phyloP scores from a whole-genome alignment of 2,329 filamentous ascomycete genomes.

The Aspergillus aculeatus region DNA sequence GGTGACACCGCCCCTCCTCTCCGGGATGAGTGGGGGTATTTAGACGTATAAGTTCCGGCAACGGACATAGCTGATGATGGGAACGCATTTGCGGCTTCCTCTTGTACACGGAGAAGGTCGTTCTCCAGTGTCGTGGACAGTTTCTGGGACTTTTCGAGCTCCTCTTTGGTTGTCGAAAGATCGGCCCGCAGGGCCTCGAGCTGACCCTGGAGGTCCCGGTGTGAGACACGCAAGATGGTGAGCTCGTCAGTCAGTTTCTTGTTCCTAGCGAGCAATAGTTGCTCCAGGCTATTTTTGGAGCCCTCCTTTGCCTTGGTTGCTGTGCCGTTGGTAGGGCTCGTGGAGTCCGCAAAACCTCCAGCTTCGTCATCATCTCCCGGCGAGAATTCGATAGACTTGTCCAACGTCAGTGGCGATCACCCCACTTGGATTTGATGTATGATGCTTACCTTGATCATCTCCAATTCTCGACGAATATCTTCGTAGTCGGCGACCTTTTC shows the following conservation, averaged over 20 bases:
- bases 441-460: slow-evolving; percentile 72
- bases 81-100: slow-evolving; percentile 78
- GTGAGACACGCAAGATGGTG: slow-evolving; percentile 86
- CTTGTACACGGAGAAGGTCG: slow-evolving; percentile 83
- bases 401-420: slow-evolving; percentile 10
- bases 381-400: slow-evolving; percentile 86
- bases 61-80: slow-evolving; percentile 85
- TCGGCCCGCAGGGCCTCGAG: slow-evolving; percentile 80
- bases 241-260: slow-evolving; percentile 95
- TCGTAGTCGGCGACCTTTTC: slow-evolving; percentile 93
- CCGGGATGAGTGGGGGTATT: slow-evolving; percentile 70
- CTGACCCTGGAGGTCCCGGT: slow-evolving; percentile 82
- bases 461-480: slow-evolving; percentile 91
- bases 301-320: slow-evolving; percentile 58
- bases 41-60: slow-evolving; percentile 83
- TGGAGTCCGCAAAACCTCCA: slow-evolving; percentile 43
- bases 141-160: slow-evolving; percentile 79
- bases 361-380: slow-evolving; percentile 73
- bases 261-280: slow-evolving; percentile 86
- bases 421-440: neutral
- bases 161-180: slow-evolving; percentile 75
- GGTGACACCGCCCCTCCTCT: slow-evolving; percentile 74
- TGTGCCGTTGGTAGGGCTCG: slow-evolving; percentile 47
- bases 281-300: slow-evolving; percentile 66
- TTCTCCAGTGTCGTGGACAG: slow-evolving; percentile 89